Base-by-base conservation (phyloP, 225 moss, liverwort and hornwort genomes). In the Sphagnum tenellum region DNA sequence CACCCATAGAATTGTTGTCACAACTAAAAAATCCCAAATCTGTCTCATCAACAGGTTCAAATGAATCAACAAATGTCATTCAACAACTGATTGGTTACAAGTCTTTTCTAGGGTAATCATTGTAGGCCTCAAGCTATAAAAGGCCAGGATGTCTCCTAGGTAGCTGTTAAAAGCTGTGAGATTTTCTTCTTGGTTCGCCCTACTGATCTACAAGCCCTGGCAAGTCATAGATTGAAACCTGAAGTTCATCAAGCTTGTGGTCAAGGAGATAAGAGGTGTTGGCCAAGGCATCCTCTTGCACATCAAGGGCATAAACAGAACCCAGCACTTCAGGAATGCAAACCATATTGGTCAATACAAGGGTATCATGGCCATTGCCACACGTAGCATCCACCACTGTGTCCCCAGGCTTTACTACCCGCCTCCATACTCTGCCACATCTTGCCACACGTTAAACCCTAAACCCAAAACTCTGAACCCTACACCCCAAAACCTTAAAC, bases 291-390 rank as follows among this genome's bases (percentile, higher is more conserved):
- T 82, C 81, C 72, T 87, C 84, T 71, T 96, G 96, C 12, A 96
- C 65, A 67, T 96, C 92, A 60, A 92, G 82, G 46, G 92, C 92
- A 69, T 88, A 82, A 45, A 96, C 92, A 50, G 75, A 82, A 52
- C 96, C 96, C 49, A 66, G 56, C 57, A 70, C 83, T 59, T 79
- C 82, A 64, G 78, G 71, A 55, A 76, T 78, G 57, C 86, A 76
- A 63, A 90, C 96, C 61, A 92, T 74, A 72, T 72, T 88, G 65
- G 77, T 88, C 69, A 96, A 79, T 79, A 79, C 76, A 73, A 96
- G 75, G 7, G 96, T 89, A 75, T 96, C 96, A 71, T 83, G 76
- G 3, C 92, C 92, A 68, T 96, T 92, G 57, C 96, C 92, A 81
- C 88, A 92, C 12, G 96, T 92, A 70, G 92, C 96, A 73, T 92